Percentiles rank a stretch among this genome's conserved stretches.
These are phyloP conservation scores for Penicillium sp. DNA, from an alignment of 2,329 filamentous ascomycete species.

Conservation along the genomic window DNA sequence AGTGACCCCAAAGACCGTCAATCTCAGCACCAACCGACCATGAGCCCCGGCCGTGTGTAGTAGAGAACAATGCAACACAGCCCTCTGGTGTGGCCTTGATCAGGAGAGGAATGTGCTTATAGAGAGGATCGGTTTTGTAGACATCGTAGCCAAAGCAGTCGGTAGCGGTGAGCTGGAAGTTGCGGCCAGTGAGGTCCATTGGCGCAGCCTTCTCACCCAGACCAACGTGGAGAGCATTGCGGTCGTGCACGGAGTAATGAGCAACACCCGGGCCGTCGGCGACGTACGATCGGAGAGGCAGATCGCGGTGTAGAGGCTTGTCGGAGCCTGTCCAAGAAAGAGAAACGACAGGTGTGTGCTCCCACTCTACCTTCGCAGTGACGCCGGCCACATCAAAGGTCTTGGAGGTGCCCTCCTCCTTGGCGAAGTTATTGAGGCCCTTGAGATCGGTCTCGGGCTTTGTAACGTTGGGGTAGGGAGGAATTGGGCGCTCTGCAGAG, in stretches of 20 bases:
- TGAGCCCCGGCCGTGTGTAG: constrained; percentile 66
- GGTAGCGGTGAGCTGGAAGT: constrained; percentile 70
- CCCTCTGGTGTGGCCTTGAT: constrained; percentile 70
- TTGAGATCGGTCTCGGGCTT: constrained; percentile 51
- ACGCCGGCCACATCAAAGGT: constrained; percentile 57
- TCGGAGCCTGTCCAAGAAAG: constrained; percentile 58
- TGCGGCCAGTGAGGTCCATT: constrained; percentile 71
- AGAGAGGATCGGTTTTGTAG: constrained; percentile 72
- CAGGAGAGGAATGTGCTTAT: constrained; percentile 76
- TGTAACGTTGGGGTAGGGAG: constrained; percentile 67
- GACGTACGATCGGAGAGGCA: constrained; percentile 70
- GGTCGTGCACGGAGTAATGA: constrained; percentile 69
- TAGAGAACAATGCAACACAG: constrained; percentile 71
- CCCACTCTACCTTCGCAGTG: constrained; percentile 65
- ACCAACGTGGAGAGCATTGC: constrained; percentile 69
- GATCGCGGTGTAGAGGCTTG: constrained; percentile 65
- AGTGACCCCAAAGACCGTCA: constrained; percentile 76
- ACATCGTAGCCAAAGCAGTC: constrained; percentile 77
- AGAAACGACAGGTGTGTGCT: constrained; percentile 62
- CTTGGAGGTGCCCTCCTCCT: constrained; percentile 45
- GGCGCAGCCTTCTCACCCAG: constrained; percentile 75
- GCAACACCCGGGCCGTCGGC: constrained; percentile 66
- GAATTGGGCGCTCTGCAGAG: constrained; percentile 65
- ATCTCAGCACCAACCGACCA: constrained; percentile 74
- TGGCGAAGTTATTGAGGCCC: constrained; percentile 38